phyloP scores from a whole-genome alignment of 1,284 basidiomycete genomes.

The Calocybe gambosa region DNA sequence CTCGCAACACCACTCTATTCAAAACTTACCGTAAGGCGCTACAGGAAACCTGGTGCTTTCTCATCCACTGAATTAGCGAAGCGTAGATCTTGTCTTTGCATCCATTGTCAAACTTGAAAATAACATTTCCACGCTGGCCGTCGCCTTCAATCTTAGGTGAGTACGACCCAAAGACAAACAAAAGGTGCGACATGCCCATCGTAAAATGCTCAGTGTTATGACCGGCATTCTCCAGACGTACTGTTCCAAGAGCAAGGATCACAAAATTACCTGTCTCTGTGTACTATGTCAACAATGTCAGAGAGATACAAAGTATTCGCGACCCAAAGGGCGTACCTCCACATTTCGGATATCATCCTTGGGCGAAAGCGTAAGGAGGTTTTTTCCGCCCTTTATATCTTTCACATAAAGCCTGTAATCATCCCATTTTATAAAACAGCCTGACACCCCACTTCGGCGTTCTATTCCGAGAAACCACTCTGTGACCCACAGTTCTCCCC shows the following conservation, averaged over 20 bases:
- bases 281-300: constrained; percentile 7
- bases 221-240: neutral
- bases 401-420: constrained; percentile 3
- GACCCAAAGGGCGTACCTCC: constrained; percentile 2
- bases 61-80: constrained; percentile 12
- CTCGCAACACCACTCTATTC: neutral
- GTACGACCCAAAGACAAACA: neutral
- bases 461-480: constrained; percentile 10
- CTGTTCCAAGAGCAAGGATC: constrained; percentile 4
- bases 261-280: neutral
- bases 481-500: constrained; percentile 4
- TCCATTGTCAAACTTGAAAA: constrained; percentile 8
- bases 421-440: constrained; percentile 10
- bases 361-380: neutral
- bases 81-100: constrained; percentile 1
- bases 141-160: constrained; percentile 9
- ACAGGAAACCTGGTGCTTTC: neutral
- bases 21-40: constrained; percentile 2
- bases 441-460: constrained; percentile 1
- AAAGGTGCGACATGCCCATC: constrained; percentile 11
- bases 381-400: constrained; percentile 1
- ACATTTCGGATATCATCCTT: constrained; percentile 1
- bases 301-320: no score
- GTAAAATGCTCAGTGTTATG: constrained; percentile 8
- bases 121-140: constrained; percentile 5